A percentile compares a stretch with the other conserved stretches of the same genome.
Evolutionary conservation across 352 stramenopile genomes (phyloP).

Genomic region (Globisporangium megalacanthum): DNA sequence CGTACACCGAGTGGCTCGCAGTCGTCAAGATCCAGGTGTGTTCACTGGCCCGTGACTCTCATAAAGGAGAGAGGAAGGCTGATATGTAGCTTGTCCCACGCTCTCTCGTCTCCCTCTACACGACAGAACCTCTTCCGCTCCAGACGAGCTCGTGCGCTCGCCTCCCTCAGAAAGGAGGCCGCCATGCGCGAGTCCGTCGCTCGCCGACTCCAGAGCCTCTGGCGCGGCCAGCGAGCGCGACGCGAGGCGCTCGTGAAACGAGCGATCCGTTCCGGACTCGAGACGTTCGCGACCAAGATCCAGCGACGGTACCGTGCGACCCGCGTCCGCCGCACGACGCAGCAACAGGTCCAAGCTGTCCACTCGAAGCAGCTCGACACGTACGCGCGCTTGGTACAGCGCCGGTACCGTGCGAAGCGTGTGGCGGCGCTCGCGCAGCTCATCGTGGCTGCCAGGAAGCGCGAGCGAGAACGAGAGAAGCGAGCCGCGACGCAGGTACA

Average conservation of each 20-base stretch:
- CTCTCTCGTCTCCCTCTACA: not conserved
- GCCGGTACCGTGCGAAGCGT: conserved; percentile 51
- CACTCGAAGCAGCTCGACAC: conserved; percentile 42
- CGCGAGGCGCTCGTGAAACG: conserved; percentile 40
- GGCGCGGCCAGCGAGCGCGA: conserved; percentile 44
- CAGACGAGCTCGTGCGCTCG: conserved; percentile 29
- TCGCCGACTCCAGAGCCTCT: conserved; percentile 57
- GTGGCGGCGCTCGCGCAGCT: conserved; percentile 29
- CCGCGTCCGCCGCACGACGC: conserved; percentile 19
- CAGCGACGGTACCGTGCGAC: conserved; percentile 59
- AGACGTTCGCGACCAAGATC: conserved; percentile 56
- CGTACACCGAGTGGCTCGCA: conserved; percentile 43
- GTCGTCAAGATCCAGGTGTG: conserved; percentile 53
- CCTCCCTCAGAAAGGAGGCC: conserved; percentile 28
- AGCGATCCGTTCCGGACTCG: conserved; percentile 35
- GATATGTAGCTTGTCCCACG: not conserved
- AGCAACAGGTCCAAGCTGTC: conserved; percentile 31
- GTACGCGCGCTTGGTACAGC: conserved; percentile 44
- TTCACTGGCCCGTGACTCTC: not conserved
- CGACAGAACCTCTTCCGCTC: conserved; percentile 55
- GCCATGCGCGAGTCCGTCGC: conserved; percentile 34
- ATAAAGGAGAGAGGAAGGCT: not conserved
- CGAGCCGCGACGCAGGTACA: conserved; percentile 47
- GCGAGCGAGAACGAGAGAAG: conserved; percentile 28
- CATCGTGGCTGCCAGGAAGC: conserved; percentile 25